These are phyloP conservation scores for Xylariaceae sp. DNA, from an alignment of 2,329 filamentous ascomycete genomes.

Conservation along the genomic window DNA sequence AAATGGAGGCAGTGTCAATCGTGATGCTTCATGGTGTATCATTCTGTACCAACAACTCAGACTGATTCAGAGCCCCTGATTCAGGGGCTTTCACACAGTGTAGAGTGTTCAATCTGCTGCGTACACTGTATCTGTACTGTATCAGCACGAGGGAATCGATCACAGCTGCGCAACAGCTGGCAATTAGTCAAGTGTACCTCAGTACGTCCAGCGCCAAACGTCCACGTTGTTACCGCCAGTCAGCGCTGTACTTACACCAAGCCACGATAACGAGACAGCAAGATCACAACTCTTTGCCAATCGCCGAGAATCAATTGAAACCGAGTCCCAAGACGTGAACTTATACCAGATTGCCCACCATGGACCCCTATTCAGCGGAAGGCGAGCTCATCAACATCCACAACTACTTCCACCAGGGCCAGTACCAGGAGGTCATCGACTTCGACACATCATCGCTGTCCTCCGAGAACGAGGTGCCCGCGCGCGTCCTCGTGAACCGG, in stretches of 20 bases:
- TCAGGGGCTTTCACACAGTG: not conserved
- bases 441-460: constrained; percentile 79
- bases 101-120: not conserved
- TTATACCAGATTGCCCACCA: constrained; percentile 32
- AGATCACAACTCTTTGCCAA: not conserved
- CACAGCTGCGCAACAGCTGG: not conserved
- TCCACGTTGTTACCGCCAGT: constrained; percentile 3
- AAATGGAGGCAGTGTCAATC: too few species aligned
- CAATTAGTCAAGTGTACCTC: not conserved
- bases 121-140: not conserved
- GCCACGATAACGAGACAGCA: not conserved
- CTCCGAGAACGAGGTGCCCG: constrained; percentile 68
- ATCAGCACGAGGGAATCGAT: not conserved
- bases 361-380: constrained; percentile 67
- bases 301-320: not conserved
- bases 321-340: not conserved
- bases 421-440: constrained; percentile 80
- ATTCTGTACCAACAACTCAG: too few species aligned
- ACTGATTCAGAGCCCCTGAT: too few species aligned
- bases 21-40: too few species aligned
- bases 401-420: constrained; percentile 69
- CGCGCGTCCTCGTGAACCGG: constrained; percentile 72
- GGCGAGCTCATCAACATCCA: constrained; percentile 68
- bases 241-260: not conserved
- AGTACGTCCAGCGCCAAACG: not conserved